Base-by-base conservation (phyloP, 768 basidiomycete species). In the Tricholoma flavovirens region DNA sequence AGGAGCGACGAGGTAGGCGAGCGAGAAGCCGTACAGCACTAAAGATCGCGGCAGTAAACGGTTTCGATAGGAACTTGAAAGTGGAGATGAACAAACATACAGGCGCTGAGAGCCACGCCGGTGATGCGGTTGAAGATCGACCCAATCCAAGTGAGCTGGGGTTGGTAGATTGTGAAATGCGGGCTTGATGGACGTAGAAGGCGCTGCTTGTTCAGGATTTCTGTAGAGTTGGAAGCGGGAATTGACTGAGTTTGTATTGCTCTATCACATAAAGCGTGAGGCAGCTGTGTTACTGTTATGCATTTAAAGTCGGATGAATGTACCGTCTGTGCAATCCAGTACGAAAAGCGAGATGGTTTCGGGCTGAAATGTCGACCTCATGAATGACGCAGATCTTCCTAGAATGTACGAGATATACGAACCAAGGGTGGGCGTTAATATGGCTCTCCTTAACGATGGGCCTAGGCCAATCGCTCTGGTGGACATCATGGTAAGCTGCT, bases 141-240 rank as follows among this genome's bases (percentile, higher is more conserved):
- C 4, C 73, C 79, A 54, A 90, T 12, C 91, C 92, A 96, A 33
- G 96, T 98, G 48, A 98, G 72, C 73, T 98, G 92, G 1, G 88
- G 90, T 67, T 95, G 88, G 75, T 99, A 99, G 73, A 99, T 98
- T 55, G 93, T 93, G 68, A 93, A 89, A 71, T 98, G 95, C 8
- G 97, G 97, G 65, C 88, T 90, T 59, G 81, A 89, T 15, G 97
- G 96, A n/a, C 97, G 88, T 49, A 77, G 76, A 50, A 91, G 73
- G 60, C 97, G 89, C 71, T 98, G 95, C 62, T 81, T 71, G 79
- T 98, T 96, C 64, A 98, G 77, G 60, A 93, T 88, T 4, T 76
- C 77, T 33, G 74, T 67, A 9, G 77, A 73, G 0, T 83, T 78
- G 0, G 84, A 76, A 1, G 87, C 77, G 1, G 86, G 76, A 2